These are phyloP conservation scores for Amanita phalloides DNA, from an alignment of 768 basidiomycete genomes.

Conservation along the genomic window DNA sequence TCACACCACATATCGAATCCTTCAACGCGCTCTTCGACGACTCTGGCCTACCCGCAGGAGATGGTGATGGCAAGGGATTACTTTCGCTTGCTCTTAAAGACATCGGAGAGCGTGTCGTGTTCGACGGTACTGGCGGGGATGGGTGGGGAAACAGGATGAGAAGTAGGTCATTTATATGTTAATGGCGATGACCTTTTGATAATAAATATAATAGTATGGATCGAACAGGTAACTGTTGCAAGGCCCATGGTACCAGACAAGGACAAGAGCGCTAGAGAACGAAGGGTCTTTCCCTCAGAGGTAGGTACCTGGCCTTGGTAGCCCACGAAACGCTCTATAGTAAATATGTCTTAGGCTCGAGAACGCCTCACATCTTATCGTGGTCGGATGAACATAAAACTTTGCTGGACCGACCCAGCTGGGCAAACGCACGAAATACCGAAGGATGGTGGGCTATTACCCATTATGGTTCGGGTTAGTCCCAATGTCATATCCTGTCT, in stretches of 20 bases:
- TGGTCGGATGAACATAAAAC: constrained; percentile 77
- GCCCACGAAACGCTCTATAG: neutral
- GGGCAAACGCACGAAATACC: constrained; percentile 59
- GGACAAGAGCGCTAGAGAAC: constrained; percentile 62
- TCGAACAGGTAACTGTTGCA: constrained; percentile 75
- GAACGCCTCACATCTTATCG: constrained; percentile 90
- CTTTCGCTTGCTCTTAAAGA: constrained; percentile 72
- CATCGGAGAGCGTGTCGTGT: constrained; percentile 86
- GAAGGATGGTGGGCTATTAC: constrained; percentile 86
- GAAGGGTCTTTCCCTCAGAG: constrained; percentile 83
- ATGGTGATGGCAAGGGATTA: constrained; percentile 72
- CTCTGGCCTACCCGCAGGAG: constrained; percentile 63
- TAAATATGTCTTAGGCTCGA: constrained; percentile 50
- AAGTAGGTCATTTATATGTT: constrained; percentile 40
- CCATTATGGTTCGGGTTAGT: constrained; percentile 94
- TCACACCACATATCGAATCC: constrained; percentile 87
- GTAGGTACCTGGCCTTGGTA: constrained; percentile 24
- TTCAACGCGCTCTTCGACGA: constrained; percentile 97
- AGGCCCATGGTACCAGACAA: constrained; percentile 83
- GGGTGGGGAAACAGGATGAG: constrained; percentile 80
- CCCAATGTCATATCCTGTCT: neutral
- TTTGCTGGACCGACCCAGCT: constrained; percentile 74
- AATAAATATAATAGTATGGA: constrained; percentile 59
- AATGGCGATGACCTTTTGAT: constrained; percentile 3
- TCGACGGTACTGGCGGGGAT: constrained; percentile 56